Base-by-base conservation (phyloP, 306 rosid genomes). In the Cicer bijugum region DNA sequence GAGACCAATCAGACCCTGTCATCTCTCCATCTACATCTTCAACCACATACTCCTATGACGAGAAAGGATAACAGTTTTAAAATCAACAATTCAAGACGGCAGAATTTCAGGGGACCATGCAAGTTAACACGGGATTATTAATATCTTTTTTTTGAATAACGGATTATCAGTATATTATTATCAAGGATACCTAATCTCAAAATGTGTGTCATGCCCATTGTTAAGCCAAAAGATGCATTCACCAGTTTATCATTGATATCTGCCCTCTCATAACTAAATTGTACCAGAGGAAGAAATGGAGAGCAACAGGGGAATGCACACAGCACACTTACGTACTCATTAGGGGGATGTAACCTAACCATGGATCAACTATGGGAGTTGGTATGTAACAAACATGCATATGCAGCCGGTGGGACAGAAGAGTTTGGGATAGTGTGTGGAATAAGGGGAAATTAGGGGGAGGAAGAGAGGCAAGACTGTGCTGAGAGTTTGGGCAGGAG, bases 1-100 rank as follows among this genome's bases (percentile, higher is more conserved):
- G 90, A 43, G 88, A 83, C 98, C 98, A 94, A 63, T 94, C 96
- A 66, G 90, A 83, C 69, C 92, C 98, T 8, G 96, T 84, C 81
- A 84, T 81, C 85, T 94, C 98, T 63, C 97, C 97, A 70, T 94
- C 98, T 11, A 88, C 97, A 59, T 94, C 98, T 80, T 94, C 98
- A 8, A 94, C 98, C 35, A 94, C 97, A 56, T 94, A 94, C 85
- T 93, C 98, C 98, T 93, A 37, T 12, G 23, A 51, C 69, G 60
- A 71, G 50, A 72, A 81, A 60, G 28, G 37, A 65, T 56, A 42
- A 80, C 4, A 77, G 42, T 66, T 62, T 75, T 71, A 81, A 40
- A 58, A 77, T 71, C 70, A 75, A 62, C 62, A 43, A 59, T 50
- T 72, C 73, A 66, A 71, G 60, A 71, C 7, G 44, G 11, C 39